A percentile compares a stretch with the other conserved stretches of the same genome.
Conservation (phyloP, 129 eudicot genomes). For the Erigeron canadensis region DNA sequence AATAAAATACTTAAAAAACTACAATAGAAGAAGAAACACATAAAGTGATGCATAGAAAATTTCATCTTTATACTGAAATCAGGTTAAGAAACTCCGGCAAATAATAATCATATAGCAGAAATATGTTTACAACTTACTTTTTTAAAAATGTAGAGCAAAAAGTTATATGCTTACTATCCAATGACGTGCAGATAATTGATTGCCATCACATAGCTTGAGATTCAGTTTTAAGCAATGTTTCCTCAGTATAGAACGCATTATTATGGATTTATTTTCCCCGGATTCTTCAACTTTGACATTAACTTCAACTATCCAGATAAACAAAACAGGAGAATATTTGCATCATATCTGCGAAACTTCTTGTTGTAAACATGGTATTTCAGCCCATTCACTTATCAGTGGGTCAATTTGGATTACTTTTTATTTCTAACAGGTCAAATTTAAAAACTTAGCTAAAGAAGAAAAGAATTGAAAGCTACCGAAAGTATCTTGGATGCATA, state of each 20-base stretch:
- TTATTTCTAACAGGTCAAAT: not conserved
- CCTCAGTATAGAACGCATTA: constrained; percentile 89
- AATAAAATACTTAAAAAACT: not conserved
- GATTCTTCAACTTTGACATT: constrained; percentile 89
- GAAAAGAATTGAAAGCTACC: not conserved
- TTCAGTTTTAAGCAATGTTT: constrained; percentile 77
- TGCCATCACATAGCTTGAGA: constrained; percentile 89
- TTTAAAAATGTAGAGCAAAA: not conserved
- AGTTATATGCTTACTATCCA: constrained; percentile 74
- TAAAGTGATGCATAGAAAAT: not conserved
- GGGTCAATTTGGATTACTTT: not conserved
- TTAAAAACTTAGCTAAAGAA: not conserved
- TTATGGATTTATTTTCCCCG: constrained; percentile 79
- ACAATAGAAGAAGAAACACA: not conserved
- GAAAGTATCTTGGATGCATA: not conserved
- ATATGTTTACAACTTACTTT: not conserved
- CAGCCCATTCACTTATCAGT: not conserved
- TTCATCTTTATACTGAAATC: constrained; percentile 9
- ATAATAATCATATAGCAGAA: not conserved
- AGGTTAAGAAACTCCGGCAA: not conserved
- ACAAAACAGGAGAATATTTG: constrained; percentile 14
- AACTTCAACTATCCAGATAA: constrained; percentile 74
- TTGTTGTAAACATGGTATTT: not conserved
- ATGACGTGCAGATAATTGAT: constrained; percentile 84
- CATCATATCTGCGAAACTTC: constrained; percentile 18